Base-by-base conservation (phyloP, 805 yeast species). In the Phaffomyces antillensis region DNA sequence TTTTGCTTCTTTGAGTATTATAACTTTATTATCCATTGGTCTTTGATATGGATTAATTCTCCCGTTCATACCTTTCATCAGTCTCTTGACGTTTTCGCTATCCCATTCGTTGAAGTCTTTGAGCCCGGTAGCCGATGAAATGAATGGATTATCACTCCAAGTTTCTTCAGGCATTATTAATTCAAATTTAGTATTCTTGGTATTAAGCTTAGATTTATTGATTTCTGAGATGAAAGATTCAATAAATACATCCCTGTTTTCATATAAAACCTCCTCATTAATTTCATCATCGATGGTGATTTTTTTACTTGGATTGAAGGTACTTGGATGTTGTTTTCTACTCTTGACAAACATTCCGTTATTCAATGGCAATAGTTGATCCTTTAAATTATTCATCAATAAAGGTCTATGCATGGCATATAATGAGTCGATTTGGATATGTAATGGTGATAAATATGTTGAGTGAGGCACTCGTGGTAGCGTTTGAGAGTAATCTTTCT, bases 21-120 rank as follows among this genome's bases (percentile, higher is more conserved):
- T 10, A 23, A 41, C 46, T 13, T 12, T 35, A 13, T 17, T 25
- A 13, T 36, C 17, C n/a, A 13, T 32, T 35, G 70, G 70, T 13
- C 64, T 64, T 17, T 56, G 59, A 45, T 60, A 68, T 1, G 72
- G 72, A 36, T 54, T 52, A 35, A 67, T 46, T 17, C 53, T 54
- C 33, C 52, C 54, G 5, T 39, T 34, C 8, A 39, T 38, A n/a
- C 40, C 43, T 13, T 36, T 44, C 8, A 46, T 32, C 24, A 35
- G 33, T 17, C 41, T 42, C 7, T 41, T 44, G 11, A 43, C 46
- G 3, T 34, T 31, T 6, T 56, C 52, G 9, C 62, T 53, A 9
- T 62, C 62, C 42, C 58, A 53, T 30, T 68, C 69, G 15, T 30
- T 40, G 13, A 44, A 44, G 17, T 44, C 44, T 12, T 34, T 36